phyloP scores from a whole-genome alignment of 2,329 filamentous ascomycete genomes.

The Ophiostoma pallidulum region DNA sequence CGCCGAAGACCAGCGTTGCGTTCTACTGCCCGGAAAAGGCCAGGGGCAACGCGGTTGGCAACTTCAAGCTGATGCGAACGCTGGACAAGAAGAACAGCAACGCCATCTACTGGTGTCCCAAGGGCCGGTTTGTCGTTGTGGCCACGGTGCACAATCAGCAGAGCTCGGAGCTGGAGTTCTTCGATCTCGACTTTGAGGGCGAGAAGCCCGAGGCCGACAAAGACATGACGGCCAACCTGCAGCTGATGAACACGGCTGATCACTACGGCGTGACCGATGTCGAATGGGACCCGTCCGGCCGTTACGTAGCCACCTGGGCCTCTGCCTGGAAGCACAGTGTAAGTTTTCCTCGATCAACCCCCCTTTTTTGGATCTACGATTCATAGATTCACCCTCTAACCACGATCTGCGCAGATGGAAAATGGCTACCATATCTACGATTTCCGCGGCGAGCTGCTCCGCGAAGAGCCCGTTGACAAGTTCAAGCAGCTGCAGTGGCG shows the following conservation, averaged over 20 bases:
- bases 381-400: slow-evolving; percentile 10
- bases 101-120: slow-evolving; percentile 97
- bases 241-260: slow-evolving; percentile 86
- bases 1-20: slow-evolving; percentile 85
- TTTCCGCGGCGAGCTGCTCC: slow-evolving; percentile 80
- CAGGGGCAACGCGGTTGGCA: slow-evolving; percentile 71
- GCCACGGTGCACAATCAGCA: slow-evolving; percentile 88
- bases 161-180: slow-evolving; percentile 94
- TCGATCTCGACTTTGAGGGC: slow-evolving; percentile 94
- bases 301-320: slow-evolving; percentile 88
- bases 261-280: slow-evolving; percentile 98
- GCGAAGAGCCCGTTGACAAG: slow-evolving; percentile 87
- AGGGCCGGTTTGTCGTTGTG: slow-evolving; percentile 88
- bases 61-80: slow-evolving; percentile 93
- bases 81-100: slow-evolving; percentile 99
- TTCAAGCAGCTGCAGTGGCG: slow-evolving; percentile 98
- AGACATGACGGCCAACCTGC: slow-evolving; percentile 87
- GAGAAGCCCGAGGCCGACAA: slow-evolving; percentile 91
- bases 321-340: slow-evolving; percentile 94
- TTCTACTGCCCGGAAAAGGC: slow-evolving; percentile 97
- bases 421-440: slow-evolving; percentile 98
- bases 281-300: slow-evolving; percentile 94
- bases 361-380: neutral
- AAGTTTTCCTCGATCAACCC: slow-evolving; percentile 33
- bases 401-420: slow-evolving; percentile 63